Percentiles rank a stretch among this genome's conserved stretches.
Conservation (phyloP, 495 filamentous ascomycete species). For the Cercophora scortea region DNA sequence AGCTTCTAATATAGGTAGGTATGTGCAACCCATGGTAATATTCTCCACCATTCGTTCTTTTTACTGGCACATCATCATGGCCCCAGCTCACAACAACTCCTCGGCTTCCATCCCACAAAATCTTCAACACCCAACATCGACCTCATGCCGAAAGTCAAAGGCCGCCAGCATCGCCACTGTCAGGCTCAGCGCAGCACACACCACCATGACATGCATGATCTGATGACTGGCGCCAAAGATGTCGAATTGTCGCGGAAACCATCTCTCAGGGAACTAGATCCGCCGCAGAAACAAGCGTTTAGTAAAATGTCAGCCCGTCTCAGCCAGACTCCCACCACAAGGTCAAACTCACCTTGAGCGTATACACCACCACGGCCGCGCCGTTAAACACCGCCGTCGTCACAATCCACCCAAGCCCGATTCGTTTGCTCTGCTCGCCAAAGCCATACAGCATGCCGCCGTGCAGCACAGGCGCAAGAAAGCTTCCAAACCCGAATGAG, state of each 20-base stretch:
- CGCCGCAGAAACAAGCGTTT: too few species aligned
- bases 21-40: too few species aligned
- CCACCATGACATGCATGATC: constrained; percentile 42
- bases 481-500: constrained; percentile 31
- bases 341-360: constrained; percentile 28
- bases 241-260: constrained; percentile 38
- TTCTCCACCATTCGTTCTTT: too few species aligned
- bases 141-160: constrained; percentile 38
- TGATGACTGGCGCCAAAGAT: constrained; percentile 45
- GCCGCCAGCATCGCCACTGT: constrained; percentile 34
- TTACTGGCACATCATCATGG: too few species aligned
- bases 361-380: constrained; percentile 34
- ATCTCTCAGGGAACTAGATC: constrained; percentile 38
- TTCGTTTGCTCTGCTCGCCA: constrained; percentile 26
- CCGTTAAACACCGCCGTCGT: constrained; percentile 32
- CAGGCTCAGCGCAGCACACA: constrained; percentile 38
- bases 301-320: too few species aligned
- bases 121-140: neutral
- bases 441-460: constrained; percentile 32
- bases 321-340: neutral
- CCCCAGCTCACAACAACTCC: neutral
- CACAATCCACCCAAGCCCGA: constrained; percentile 37
- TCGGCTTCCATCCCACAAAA: neutral
- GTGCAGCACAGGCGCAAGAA: constrained; percentile 35
- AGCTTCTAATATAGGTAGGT: too few species aligned